Conservation (phyloP, 768 basidiomycete species). For the Rhizopogon sp. region DNA sequence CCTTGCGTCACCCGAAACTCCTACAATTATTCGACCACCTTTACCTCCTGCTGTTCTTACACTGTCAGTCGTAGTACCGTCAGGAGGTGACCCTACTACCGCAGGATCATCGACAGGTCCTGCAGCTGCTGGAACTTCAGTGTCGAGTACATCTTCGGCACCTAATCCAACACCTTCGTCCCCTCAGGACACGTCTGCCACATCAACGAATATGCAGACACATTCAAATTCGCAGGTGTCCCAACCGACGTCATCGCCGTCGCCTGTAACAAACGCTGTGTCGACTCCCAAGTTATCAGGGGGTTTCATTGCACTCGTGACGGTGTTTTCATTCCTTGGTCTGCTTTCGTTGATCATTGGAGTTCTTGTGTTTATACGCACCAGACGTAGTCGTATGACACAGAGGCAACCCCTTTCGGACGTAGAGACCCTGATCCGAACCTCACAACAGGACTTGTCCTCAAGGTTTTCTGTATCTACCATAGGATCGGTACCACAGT, state of each 20-base stretch:
- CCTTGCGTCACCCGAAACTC: not conserved
- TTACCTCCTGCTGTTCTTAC: not conserved
- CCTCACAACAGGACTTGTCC: not conserved
- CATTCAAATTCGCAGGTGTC: not conserved
- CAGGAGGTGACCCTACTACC: not conserved
- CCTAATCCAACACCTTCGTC: not conserved
- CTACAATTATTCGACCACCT: not conserved
- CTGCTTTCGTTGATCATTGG: constrained; percentile 13
- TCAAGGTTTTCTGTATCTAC: constrained; percentile 3
- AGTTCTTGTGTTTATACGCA: constrained; percentile 10
- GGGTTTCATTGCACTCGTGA: constrained; percentile 14
- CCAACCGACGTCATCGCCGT: not conserved
- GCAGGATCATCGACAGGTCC: too few relatives aligned
- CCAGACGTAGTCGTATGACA: constrained; percentile 3
- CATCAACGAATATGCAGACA: not conserved
- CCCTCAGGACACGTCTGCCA: not conserved
- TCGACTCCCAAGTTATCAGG: constrained; percentile 2
- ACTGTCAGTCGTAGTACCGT: not conserved
- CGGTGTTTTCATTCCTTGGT: constrained; percentile 9
- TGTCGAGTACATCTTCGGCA: not conserved
- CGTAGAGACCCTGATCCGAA: not conserved
- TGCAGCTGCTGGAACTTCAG: not conserved
- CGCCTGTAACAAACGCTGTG: not conserved
- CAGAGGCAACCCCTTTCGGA: not conserved
- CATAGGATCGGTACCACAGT: not conserved